These are phyloP conservation scores for Pelargonium nanum DNA, from an alignment of 345 rosid genomes.

Conservation along the genomic window DNA sequence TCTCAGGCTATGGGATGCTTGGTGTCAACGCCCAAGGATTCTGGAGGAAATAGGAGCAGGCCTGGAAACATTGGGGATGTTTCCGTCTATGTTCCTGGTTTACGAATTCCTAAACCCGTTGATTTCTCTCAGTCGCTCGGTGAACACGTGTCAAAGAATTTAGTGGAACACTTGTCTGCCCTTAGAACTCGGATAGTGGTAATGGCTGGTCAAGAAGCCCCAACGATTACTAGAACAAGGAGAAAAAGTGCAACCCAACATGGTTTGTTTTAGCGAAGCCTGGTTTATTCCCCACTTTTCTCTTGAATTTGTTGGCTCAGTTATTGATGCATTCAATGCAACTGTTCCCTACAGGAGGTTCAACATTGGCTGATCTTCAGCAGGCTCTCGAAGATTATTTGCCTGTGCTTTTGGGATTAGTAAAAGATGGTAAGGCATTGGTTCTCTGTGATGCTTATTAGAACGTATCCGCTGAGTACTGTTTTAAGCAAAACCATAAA, in stretches of 20 bases:
- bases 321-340: conserved; percentile 14
- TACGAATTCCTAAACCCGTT: conserved; percentile 81
- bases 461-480: neutral
- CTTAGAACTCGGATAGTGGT: conserved; percentile 87
- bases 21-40: conserved; percentile 71
- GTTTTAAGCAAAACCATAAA: neutral
- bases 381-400: conserved; percentile 97
- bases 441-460: neutral
- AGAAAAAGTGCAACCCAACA: conserved; percentile 92
- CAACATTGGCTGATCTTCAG: conserved; percentile 87
- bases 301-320: conserved; percentile 2
- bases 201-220: conserved; percentile 97
- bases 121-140: conserved; percentile 71
- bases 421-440: conserved; percentile 58
- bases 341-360: conserved; percentile 51
- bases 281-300: neutral
- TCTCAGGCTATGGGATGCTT: conserved; percentile 75
- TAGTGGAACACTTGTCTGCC: conserved; percentile 74
- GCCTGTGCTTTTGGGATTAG: conserved; percentile 82
- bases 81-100: conserved; percentile 84
- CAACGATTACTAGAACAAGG: conserved; percentile 82
- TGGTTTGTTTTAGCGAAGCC: conserved; percentile 36
- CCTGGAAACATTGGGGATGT: conserved; percentile 88
- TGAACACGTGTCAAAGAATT: conserved; percentile 54
- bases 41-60: conserved; percentile 66